These are phyloP conservation scores for Neurospora pannonica DNA, from an alignment of 495 filamentous ascomycete genomes.

Conservation along the genomic window DNA sequence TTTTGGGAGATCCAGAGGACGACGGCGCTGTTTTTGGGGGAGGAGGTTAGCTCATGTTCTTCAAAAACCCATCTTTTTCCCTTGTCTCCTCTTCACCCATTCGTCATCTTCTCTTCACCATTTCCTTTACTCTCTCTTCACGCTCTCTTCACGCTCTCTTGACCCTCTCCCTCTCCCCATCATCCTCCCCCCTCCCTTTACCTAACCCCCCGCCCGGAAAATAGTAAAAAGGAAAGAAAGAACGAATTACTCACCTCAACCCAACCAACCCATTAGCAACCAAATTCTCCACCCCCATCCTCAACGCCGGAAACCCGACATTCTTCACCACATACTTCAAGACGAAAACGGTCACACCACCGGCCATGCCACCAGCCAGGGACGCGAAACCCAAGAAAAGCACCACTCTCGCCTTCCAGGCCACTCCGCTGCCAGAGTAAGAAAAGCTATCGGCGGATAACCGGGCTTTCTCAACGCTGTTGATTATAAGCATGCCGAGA, in stretches of 20 bases:
- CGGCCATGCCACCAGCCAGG: conserved; percentile 89
- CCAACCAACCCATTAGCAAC: conserved; percentile 79
- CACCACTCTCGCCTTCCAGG: conserved; percentile 94
- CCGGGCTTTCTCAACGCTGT: conserved; percentile 88
- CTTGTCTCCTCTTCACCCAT: not conserved
- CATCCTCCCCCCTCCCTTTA: too few species aligned
- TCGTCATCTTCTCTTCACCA: not conserved
- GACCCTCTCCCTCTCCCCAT: not conserved
- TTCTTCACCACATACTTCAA: conserved; percentile 80
- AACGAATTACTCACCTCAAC: conserved; percentile 55
- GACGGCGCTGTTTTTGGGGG: not conserved
- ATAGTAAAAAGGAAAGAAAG: not conserved
- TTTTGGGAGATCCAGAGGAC: conserved; percentile 92
- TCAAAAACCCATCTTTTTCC: not conserved
- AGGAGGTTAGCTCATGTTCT: not conserved
- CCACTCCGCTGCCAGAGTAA: conserved; percentile 78
- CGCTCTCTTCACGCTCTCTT: not conserved
- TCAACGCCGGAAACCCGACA: conserved; percentile 73
- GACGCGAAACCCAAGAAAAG: conserved; percentile 92
- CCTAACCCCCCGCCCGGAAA: too few species aligned
- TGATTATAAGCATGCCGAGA: conserved; percentile 97
- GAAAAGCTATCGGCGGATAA: conserved; percentile 78
- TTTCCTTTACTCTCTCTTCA: not conserved
- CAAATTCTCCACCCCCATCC: conserved; percentile 91
- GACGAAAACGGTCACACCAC: conserved; percentile 80